Evolutionary conservation across 1,284 basidiomycete species (phyloP), one percentile per base, ranked within the genome.

Genomic region (Calocybe gambosa): DNA sequence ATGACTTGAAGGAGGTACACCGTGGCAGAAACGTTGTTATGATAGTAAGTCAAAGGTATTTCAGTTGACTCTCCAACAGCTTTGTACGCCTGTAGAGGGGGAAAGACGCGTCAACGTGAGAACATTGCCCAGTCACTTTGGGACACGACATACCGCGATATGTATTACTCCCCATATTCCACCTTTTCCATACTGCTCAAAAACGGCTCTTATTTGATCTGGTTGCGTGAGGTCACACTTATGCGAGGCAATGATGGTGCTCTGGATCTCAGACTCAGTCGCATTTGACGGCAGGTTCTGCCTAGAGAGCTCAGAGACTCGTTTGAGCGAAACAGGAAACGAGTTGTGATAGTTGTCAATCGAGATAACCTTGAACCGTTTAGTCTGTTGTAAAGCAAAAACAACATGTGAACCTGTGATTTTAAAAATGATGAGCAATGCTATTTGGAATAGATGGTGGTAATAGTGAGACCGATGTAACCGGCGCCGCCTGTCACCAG

Each of bases 161-260:
- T 99, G 96, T 51, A 99, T 78, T 39, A 97, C 92, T 48, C 93
- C 95, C 89, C 92, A 97, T 58, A 99, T 92, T n/a, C 91, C 92
- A 34, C 90, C 89, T 59, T 89, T 86, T 54, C 82, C 84, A 64
- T 93, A 93, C 58, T 80, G 76, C 49, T 85, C 80, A 57, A 97
- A 96, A 12, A 96, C 80, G 13, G 70, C 67, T 50, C 83, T 78
- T 50, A 96, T 75, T 54, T 89, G 75, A 2, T 78, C 77, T 31
- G 78, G 70, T 44, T 79, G 74, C 13, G 86, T 89, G 47, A 97
- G 71, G 69, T 97, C 90, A 54, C 77, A 83, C 12, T 67, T 64
- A 64, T 84, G 66, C n/a, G 74, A 64, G 51, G 91, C 87, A 52
- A 93, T 80, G 58, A 80, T 75, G 8, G 82, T 74, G 59, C 77